Evolutionary conservation across 768 basidiomycete species (phyloP), one percentile per base, ranked within the genome.

Genomic region (Hortiboletus flavorubellus): DNA sequence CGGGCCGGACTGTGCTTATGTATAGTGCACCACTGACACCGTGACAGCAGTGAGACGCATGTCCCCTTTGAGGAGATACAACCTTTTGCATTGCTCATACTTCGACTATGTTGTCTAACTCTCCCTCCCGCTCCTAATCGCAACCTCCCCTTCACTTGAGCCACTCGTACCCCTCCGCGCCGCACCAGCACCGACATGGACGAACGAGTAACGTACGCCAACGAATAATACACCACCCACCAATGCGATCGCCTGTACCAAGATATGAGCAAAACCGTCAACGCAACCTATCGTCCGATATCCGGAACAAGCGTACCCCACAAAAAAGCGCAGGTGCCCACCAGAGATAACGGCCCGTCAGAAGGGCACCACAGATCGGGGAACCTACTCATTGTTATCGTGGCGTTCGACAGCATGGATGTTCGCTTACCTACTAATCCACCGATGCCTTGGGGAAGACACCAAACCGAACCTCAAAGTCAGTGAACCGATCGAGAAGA

Each of bases 341-440:
- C 84, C 84, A 86, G 4, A 76, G 65, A 60, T 78, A 83, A 3
- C 71, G 66, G 10, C 65, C 46, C 0, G 81, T 76, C 5, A 86
- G 70, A 18, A 86, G 71, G 3, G 81, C 79, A 2, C 85, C 84
- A 35, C 76, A 77, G 34, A 85, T 79, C 1, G 85, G 84, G 0
- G 80, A 75, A 4, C 82, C 83, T 78, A 45, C 44, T 8, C 44
- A 38, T 35, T 61, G 9, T n/a, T 29, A 8, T 21, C 15, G n/a
- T 9, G 29, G 10, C 5, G 0, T 8, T 14, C 0, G 8, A 43
- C 26, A 26, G 26, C 26, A 35, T 26, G 14, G 21, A 11, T 4
- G 26, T 26, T 21, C 16, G 51, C 59, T 54, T 55, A 62, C 58
- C 60, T 33, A 69, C 53, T 16, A 65, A 60, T 35, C 30, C 55